Evolutionary conservation across 148 eudicot genomes (phyloP), one percentile per base, ranked within the genome.

Genomic region (Diospyros lotus): DNA sequence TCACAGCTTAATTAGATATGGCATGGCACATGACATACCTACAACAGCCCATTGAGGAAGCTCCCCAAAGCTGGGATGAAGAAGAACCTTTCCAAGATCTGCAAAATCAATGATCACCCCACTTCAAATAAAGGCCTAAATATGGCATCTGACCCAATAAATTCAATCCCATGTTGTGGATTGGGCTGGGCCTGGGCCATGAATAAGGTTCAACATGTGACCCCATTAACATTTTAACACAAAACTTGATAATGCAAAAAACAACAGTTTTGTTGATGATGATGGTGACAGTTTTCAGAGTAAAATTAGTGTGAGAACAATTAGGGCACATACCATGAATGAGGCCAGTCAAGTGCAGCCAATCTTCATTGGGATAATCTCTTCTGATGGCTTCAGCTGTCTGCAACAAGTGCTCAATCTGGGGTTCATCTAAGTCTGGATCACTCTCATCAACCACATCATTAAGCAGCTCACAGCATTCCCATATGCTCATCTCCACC

Each of bases 21-120:
- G 38, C 8, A 38, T 8, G 2, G 4, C 44, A 59, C 15, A 65
- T 18, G 17, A 63, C 80, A 43, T 74, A 58, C 89, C 98, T 0
- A 92, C 98, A 60, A 94, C 97, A 18, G 98, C 98, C 97, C 98
- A 93, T 79, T 93, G 98, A 58, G 98, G 97, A 40, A 93, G 93
- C 66, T 55, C 87, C 6, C 98, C 98, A 62, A 92, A 95, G 73
- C 83, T 83, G 12, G 97, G 97, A 79, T 76, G 97, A 68, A 84
- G 83, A 53, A 94, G 89, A 74, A 94, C 98, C 86, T 94, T 94
- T 9, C 98, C 98, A 40, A 94, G 96, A 82, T 94, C 98, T 94
- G 4, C 4, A 69, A 5, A 75, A 64, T 51, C 1, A 42, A 40
- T 39, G 5, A 65, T 13, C 14, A 54, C 41, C 43, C 74, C 4